Base-by-base conservation (phyloP, 2,329 filamentous ascomycete species). In the Fonsecaea nubica region DNA sequence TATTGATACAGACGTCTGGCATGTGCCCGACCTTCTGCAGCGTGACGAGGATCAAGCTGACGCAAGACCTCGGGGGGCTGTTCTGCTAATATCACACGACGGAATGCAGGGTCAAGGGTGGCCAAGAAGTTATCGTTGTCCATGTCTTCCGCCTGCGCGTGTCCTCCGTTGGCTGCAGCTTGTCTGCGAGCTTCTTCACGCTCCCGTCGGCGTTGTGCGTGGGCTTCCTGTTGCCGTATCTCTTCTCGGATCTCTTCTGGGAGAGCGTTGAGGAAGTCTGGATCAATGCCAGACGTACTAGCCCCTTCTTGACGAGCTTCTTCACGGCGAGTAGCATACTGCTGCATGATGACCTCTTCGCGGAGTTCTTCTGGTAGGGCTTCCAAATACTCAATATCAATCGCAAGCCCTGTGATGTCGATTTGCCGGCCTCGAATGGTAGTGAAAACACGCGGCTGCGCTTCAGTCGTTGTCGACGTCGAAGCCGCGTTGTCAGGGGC, bases 301-400 rank as follows among this genome's bases (percentile, higher is more conserved):
- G 76, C 80, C 13, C 79, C 78, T 73, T 93, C 89, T 66, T 93
- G 91, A 25, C 76, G 90, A 79, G 92, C 92, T 77, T 95, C 88
- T 7, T 90, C 90, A 69, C 94, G 89, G 71, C 94, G 87, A 71
- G 92, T 89, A 60, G 91, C 92, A 69, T 97, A 87, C 66, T 96
- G 93, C 69, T 93, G 89, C 77, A 96, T 92, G 71, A 99, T 92
- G 57, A 99, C 95, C 76, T 99, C 95, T 77, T 98, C 94, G 54
- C 95, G 87, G 75, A 98, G 89, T 68, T 99, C 96, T 73, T 99
- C 95, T 0, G 95, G 95, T n/a, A 99, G 82, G n/a, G 94, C 96
- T 66, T 95, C 92, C 6, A 99, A 87, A 78, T 97, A 99, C 64
- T 96, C 93, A 15, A 91, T 87, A 76, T 99, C 95, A 73, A 99